These are phyloP conservation scores for Geoglossum glabrum DNA, from an alignment of 495 filamentous ascomycete genomes.

Conservation along the genomic window DNA sequence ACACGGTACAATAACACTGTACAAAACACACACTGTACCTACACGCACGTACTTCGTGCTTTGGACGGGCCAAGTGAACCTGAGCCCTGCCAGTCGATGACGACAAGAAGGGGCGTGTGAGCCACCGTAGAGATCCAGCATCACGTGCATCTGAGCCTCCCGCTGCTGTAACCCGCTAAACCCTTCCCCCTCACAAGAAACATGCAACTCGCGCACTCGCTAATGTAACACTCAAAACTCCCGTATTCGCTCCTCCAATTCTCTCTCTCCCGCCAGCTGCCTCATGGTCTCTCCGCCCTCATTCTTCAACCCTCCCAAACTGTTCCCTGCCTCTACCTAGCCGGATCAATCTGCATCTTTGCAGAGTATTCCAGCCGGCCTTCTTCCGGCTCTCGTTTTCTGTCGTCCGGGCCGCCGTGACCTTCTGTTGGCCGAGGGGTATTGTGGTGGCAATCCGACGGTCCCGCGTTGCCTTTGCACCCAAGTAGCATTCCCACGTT, in stretches of 20 bases:
- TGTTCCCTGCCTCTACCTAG: background rate
- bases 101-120: too few species aligned
- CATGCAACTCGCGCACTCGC: background rate
- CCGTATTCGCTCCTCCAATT: background rate
- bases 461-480: background rate
- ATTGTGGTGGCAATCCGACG: background rate
- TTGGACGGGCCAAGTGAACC: too few species aligned
- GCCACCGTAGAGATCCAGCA: background rate
- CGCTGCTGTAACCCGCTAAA: too few species aligned
- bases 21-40: too few species aligned
- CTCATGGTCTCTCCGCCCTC: background rate
- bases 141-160: background rate
- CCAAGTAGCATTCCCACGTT: background rate
- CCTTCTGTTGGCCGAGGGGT: background rate
- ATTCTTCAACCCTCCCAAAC: background rate
- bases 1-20: too few species aligned
- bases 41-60: too few species aligned
- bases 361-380: background rate
- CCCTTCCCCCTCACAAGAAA: background rate
- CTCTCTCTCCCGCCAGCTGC: background rate
- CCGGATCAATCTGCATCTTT: background rate
- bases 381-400: background rate
- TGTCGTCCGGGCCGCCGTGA: background rate
- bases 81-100: too few species aligned
- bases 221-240: background rate